phyloP scores from a whole-genome alignment of 225 moss, liverwort and hornwort genomes.

The Polytrichum commune region DNA sequence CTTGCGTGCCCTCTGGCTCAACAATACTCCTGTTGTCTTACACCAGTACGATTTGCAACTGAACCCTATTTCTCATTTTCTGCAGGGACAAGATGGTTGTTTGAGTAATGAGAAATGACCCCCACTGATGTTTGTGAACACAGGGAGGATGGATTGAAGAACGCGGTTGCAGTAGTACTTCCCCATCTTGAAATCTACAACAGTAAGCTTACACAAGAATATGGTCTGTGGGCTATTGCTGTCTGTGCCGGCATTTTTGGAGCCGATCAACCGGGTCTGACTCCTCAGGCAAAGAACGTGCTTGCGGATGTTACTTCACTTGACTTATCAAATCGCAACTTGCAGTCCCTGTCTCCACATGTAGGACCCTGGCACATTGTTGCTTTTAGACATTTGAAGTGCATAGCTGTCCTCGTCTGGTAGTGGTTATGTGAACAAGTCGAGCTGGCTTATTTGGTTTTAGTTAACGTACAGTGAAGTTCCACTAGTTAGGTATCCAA shows the following conservation, averaged over 20 bases:
- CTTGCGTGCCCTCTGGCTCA: slow-evolving; percentile 88
- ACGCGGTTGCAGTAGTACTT: slow-evolving; percentile 35
- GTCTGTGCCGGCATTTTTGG: slow-evolving; percentile 75
- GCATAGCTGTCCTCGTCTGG: background rate
- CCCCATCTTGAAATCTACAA: slow-evolving; percentile 84
- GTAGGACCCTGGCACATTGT: slow-evolving; percentile 41
- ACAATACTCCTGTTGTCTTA: slow-evolving; percentile 64
- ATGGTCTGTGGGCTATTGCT: slow-evolving; percentile 76
- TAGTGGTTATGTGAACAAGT: background rate
- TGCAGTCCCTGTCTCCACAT: slow-evolving; percentile 49
- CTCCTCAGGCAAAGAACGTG: slow-evolving; percentile 24
- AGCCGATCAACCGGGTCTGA: slow-evolving; percentile 44
- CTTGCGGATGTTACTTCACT: slow-evolving; percentile 65
- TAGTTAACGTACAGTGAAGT: background rate
- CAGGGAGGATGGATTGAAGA: slow-evolving; percentile 50
- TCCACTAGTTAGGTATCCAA: slow-evolving; percentile 1
- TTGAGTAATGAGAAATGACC: slow-evolving; percentile 1
- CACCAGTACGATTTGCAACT: slow-evolving; percentile 40
- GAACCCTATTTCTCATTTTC: slow-evolving; percentile 1
- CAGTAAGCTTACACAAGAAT: slow-evolving; percentile 69
- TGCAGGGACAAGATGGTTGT: background rate
- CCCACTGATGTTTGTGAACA: background rate
- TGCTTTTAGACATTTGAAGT: background rate
- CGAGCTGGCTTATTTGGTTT: background rate
- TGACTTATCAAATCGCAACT: slow-evolving; percentile 70